Evolutionary conservation across 1,284 basidiomycete genomes (phyloP), one percentile per base, ranked within the genome.

Genomic region (Chalciporus piperatoides): DNA sequence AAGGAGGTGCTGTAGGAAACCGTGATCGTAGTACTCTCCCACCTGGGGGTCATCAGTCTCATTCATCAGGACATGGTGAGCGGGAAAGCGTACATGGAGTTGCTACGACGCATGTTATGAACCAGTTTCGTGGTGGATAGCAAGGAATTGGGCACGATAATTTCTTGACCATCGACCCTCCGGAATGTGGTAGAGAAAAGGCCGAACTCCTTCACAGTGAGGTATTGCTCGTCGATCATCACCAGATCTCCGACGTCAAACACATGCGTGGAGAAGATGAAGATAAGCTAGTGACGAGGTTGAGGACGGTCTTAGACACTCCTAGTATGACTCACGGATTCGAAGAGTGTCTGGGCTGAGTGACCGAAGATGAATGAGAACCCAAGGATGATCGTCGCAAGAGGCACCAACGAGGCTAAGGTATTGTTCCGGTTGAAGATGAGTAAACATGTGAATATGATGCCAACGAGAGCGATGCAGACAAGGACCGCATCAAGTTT

Each of bases 331-430:
- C 80, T 44, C 55, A 85, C 84, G 48, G 85, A 87, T 71, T 91
- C 86, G 57, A 92, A 92, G 6, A 92, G 69, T 3, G 82, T 86
- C 60, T 88, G 85, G 7, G 90, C 90, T 6, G 88, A 87, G 65
- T 91, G 83, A 4, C 88, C 89, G 57, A 91, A 92, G 54, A 89
- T 78, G 70, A 90, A 90, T 9, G 85, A 88, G 62, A 89, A 90
- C 7, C 85, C 85, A 41, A 89, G 78, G 51, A 91, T 80, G 57
- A 91, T 81, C 0, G 89, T 90, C 6, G 87, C 87, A 32, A 92
- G 73, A 15, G 90, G 90, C 10, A 91, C 87, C 23, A 92, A 77
- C 4, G 89, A 90, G n/a, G 80, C 73, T 23, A 92, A 59, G 0
- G 89, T 88, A 54, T 87, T 75, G 43, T 68, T 71, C 15, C 76